Base-by-base conservation (phyloP, 148 eudicot genomes). In the Camellia sinensis region DNA sequence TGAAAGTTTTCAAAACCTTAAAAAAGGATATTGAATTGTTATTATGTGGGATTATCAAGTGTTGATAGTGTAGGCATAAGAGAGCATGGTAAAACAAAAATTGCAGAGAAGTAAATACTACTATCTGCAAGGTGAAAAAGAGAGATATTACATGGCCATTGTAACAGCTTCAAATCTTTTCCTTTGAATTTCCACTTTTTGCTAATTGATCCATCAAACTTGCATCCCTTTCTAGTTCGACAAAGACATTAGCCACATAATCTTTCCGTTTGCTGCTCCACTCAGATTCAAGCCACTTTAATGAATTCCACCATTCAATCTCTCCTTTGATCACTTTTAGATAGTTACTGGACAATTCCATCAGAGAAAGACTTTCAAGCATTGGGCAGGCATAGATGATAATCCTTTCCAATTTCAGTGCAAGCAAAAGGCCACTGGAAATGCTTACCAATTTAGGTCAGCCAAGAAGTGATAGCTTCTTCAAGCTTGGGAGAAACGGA, bases 281-380 rank as follows among this genome's bases (percentile, higher is more conserved):
- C 19, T 48, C 10, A 22, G 50, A n/a, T 40, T 79, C 54, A 5
- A 21, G 67, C 73, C 74, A 70, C 68, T 29, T 60, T 21, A 79
- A 46, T 45, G 69, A 75, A 45, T 46, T 41, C 81, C 81, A 79
- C 81, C 81, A 79, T 60, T 79, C 81, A 8, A 19, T 22, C 76
- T 71, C 81, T 53, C 78, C 77, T 72, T 73, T 80, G 40, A 72
- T 73, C 44, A 12, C 77, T 40, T 59, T 52, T 17, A 66, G 44
- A 50, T 60, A 0, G 13, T 18, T 40, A 3, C 77, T 64, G 10
- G 64, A 44, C 41, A 80, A 19, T 18, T 80, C 81, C 37, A 1
- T 17, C 19, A 11, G 17, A 52, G 77, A 80, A 48, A 80, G 77
- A 17, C 2, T 46, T 13, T 63, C n/a, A 57, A 79, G 75, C 54